Percentiles rank a stretch among this genome's conserved stretches.
phyloP scores from a whole-genome alignment of 2,329 filamentous ascomycete species.

The Ilyonectria mors-panacis region DNA sequence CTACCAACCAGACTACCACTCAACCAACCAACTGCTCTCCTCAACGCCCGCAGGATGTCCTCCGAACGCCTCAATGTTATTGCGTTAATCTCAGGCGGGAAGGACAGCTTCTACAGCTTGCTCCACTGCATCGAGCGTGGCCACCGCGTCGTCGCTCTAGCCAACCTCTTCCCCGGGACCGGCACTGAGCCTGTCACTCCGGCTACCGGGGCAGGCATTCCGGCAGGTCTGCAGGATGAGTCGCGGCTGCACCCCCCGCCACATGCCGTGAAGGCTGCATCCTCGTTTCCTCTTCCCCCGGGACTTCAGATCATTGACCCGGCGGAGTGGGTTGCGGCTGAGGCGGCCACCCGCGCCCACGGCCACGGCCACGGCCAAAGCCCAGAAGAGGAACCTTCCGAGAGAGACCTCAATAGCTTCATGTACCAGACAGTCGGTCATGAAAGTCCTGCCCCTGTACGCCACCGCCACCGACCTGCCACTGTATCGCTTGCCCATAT shows the following conservation, averaged over 20 bases:
- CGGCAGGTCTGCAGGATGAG: conserved; percentile 5
- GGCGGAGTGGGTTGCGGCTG: conserved; percentile 31
- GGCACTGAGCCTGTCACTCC: conserved; percentile 23
- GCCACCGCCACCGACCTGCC: conserved; percentile 83
- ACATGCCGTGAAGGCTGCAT: conserved; percentile 20
- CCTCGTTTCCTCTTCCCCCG: conserved; percentile 33
- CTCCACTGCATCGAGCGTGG: conserved; percentile 91
- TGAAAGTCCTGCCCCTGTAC: conserved; percentile 87
- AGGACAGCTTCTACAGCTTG: conserved; percentile 95
- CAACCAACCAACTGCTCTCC: conserved; percentile 12
- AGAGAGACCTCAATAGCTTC: conserved; percentile 87
- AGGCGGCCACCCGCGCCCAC: conserved; percentile 20
- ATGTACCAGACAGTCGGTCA: conserved; percentile 99
- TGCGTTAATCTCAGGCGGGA: conserved; percentile 93
- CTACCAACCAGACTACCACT: neutral
- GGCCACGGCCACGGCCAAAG: conserved; percentile 13
- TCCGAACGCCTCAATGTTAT: conserved; percentile 79
- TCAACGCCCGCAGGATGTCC: conserved; percentile 49
- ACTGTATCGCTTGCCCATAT: conserved; percentile 85
- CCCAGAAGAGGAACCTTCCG: conserved; percentile 34
- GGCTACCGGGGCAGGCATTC: conserved; percentile 15
- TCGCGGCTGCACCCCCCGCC: conserved; percentile 25
- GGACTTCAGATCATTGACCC: conserved; percentile 44
- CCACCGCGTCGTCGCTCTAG: conserved; percentile 88
- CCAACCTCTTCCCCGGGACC: conserved; percentile 79